These are phyloP conservation scores for Oidium heveae DNA, from an alignment of 2,329 filamentous ascomycete species.

Conservation along the genomic window DNA sequence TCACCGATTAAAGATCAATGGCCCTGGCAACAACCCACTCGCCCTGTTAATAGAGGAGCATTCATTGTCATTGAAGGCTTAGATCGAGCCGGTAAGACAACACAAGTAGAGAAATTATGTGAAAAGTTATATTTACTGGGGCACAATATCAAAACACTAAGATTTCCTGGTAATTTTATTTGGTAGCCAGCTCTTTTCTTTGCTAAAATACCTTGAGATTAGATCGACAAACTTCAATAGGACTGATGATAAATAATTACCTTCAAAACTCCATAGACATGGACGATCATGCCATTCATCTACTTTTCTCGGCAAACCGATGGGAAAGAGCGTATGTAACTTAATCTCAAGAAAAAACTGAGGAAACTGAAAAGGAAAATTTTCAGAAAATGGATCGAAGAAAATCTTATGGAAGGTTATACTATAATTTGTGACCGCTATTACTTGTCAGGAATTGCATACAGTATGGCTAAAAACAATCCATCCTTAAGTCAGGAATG, in stretches of 20 bases:
- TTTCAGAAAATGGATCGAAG: constrained; percentile 23
- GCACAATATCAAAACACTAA: constrained; percentile 27
- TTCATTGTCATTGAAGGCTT: constrained; percentile 49
- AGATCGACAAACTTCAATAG: constrained; percentile 44
- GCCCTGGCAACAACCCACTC: background rate
- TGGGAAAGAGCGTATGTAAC: constrained; percentile 27
- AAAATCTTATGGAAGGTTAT: constrained; percentile 34
- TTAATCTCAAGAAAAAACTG: background rate
- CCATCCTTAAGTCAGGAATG: constrained; percentile 44
- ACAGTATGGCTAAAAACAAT: constrained; percentile 69
- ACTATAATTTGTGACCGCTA: constrained; percentile 79
- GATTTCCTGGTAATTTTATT: constrained; percentile 34
- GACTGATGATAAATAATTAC: constrained; percentile 42
- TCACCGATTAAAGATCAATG: background rate
- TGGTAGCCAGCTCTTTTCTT: background rate
- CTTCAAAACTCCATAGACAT: constrained; percentile 31
- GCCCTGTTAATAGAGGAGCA: constrained; percentile 21
- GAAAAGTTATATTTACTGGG: constrained; percentile 24
- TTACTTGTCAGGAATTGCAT: constrained; percentile 84
- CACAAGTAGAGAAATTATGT: constrained; percentile 35
- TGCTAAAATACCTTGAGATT: background rate
- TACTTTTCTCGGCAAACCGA: constrained; percentile 48
- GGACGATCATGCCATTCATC: constrained; percentile 46
- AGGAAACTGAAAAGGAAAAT: background rate
- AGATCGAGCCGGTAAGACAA: constrained; percentile 48